These are phyloP conservation scores for Flaveria brownii DNA, from an alignment of 129 eudicot species.

Conservation along the genomic window DNA sequence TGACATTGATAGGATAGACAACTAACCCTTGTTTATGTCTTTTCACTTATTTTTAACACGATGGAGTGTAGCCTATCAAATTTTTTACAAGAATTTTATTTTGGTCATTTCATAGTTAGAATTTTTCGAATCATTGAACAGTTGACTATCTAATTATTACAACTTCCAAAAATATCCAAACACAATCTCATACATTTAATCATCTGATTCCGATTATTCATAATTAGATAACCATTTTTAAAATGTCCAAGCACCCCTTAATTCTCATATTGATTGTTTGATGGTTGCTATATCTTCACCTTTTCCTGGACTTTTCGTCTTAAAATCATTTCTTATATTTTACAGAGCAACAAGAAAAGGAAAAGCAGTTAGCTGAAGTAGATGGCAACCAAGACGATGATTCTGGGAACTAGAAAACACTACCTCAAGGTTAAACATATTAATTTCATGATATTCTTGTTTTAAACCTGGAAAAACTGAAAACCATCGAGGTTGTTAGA, in stretches of 20 bases:
- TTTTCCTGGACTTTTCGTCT: neutral
- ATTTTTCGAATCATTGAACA: neutral
- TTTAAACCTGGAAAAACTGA: neutral
- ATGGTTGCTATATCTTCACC: neutral
- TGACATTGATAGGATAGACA: no score
- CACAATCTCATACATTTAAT: no score
- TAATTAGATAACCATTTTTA: no score
- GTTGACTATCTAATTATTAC: neutral
- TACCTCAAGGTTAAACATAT: neutral
- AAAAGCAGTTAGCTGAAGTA: slow-evolving; percentile 37
- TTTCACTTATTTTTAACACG: neutral
- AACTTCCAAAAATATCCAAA: neutral
- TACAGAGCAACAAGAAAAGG: slow-evolving; percentile 46
- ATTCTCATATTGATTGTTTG: slow-evolving; percentile 8
- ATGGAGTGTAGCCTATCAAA: neutral
- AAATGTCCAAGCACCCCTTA: neutral
- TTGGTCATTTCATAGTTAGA: neutral
- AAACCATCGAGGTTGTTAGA: neutral
- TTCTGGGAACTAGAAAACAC: slow-evolving; percentile 24
- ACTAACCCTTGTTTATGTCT: neutral
- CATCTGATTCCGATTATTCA: no score
- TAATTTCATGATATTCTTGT: neutral
- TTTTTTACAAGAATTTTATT: neutral
- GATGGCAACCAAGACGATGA: slow-evolving; percentile 23
- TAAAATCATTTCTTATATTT: neutral